Base-by-base conservation (phyloP, 768 basidiomycete species). In the Pulveroboletus sp. region DNA sequence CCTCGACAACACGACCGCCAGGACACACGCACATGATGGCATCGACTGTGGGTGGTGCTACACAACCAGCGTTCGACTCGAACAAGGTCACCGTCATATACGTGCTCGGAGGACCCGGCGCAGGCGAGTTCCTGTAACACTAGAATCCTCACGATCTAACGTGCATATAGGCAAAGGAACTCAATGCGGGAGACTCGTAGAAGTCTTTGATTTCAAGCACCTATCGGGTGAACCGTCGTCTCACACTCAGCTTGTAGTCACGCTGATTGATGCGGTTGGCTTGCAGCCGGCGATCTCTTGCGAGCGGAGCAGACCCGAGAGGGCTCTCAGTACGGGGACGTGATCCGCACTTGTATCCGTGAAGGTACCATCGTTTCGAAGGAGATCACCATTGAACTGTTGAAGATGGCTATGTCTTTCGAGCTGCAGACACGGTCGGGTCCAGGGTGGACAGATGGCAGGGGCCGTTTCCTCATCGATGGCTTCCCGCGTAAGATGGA, bases 401-500 rank as follows among this genome's bases (percentile, higher is more conserved):
- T 99, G 57, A 83, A 95, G 75, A 93, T 88, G 63, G 93, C 95
- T 8, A 98, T 99, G 89, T 61, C 66, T 21, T 79, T 69, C 36
- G 80, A 80, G 11, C 65, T 93, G 30, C 69, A 77, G 61, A 59
- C 60, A 17, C 68, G 64, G 43, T 49, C 69, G 0, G 73, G 74
- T 10, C 71, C 75, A 7, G 83, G 80, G 18, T 93, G 91, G 92
- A 68, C 66, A 8, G 71, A 79, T 30, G 89, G 86, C 24, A 73
- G 71, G 46, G 91, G 90, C 31, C 83, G 92, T 40, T 99, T 98
- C 76, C 76, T 98, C 59, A 84, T 99, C 54, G 95, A 99, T 56
- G 96, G 95, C 1, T 98, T 98, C 71, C 96, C 95, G 47, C 81
- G 95, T 53, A 93, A 98, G 76, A 93, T 98, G 93, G 96, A 99